Evolutionary conservation across 2,329 filamentous ascomycete genomes (phyloP).

Genomic region (Pestalotiopsis fici): DNA sequence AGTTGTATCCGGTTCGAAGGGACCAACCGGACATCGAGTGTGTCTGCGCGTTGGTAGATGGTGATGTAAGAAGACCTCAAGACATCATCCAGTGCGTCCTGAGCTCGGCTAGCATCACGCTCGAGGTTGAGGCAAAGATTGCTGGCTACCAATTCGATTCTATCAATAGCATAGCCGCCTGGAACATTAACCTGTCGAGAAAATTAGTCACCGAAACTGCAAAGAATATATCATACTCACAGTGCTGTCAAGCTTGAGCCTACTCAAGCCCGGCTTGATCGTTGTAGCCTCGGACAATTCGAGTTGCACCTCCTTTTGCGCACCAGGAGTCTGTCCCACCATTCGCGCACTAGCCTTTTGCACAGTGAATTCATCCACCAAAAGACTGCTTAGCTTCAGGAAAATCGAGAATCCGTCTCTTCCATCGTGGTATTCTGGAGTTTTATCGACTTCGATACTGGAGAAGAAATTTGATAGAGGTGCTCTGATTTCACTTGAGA

Average conservation of each 20-base stretch:
- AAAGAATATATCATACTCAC: conserved; percentile 28
- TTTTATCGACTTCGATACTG: conserved; percentile 65
- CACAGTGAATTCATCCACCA: conserved; percentile 70
- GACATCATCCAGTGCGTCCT: conserved; percentile 48
- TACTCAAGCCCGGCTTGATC: conserved; percentile 56
- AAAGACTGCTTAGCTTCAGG: conserved; percentile 69
- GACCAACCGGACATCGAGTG: conserved; percentile 68
- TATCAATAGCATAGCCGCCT: conserved; percentile 75
- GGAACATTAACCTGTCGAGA: conserved; percentile 64
- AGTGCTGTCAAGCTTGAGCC: conserved; percentile 44
- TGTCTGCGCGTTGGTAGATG: conserved; percentile 71
- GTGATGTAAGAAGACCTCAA: conserved; percentile 63
- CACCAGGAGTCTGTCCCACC: conserved; percentile 53
- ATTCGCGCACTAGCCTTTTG: conserved; percentile 67
- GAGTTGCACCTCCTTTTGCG: conserved; percentile 68
- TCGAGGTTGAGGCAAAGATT: conserved; percentile 70
- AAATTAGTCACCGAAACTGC: conserved; percentile 29
- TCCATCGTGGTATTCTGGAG: conserved; percentile 68
- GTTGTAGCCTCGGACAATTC: conserved; percentile 46
- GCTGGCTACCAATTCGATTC: conserved; percentile 63
- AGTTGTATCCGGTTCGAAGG: conserved; percentile 75
- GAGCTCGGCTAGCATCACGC: conserved; percentile 51
- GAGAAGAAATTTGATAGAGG: conserved; percentile 75
- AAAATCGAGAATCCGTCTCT: conserved; percentile 75
- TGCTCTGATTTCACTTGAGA: conserved; percentile 63